phyloP scores from a whole-genome alignment of 2,329 filamentous ascomycete species.

The Tympanopsis confertula region DNA sequence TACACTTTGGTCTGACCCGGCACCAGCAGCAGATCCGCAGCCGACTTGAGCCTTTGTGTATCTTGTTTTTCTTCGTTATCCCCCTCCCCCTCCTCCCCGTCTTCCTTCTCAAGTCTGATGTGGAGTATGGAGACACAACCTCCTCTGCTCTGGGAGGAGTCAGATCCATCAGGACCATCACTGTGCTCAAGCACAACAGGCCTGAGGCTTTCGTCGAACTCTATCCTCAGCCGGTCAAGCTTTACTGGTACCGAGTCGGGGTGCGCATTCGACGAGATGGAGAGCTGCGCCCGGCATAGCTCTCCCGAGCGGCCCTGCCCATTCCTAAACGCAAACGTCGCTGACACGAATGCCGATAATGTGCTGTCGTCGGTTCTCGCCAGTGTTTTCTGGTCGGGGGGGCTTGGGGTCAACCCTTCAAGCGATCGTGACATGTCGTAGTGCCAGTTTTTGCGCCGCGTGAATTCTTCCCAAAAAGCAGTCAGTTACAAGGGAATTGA shows the following conservation, averaged over 20 bases:
- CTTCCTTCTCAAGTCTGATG: no score
- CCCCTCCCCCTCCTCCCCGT: conserved; percentile 9
- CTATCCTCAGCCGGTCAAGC: conserved; percentile 37
- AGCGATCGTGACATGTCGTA: conserved; percentile 49
- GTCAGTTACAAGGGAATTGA: conserved; percentile 2
- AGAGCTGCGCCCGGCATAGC: conserved; percentile 41
- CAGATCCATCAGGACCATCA: conserved; percentile 2
- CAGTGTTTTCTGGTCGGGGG: conserved; percentile 26
- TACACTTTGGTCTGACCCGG: conserved; percentile 61
- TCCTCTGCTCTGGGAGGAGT: conserved; percentile 4
- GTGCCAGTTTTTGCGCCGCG: conserved; percentile 40
- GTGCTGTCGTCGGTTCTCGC: conserved; percentile 38
- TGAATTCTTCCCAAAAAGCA: conserved; percentile 32
- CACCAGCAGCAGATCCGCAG: conserved; percentile 50
- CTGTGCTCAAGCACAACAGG: conserved; percentile 33
- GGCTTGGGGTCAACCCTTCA: conserved; percentile 30
- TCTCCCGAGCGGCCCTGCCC: conserved; percentile 52
- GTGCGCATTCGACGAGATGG: conserved; percentile 43
- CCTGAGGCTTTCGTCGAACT: conserved; percentile 45
- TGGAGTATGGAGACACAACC: not conserved
- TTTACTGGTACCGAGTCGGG: conserved; percentile 35
- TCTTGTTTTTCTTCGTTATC: conserved; percentile 13
- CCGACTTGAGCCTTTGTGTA: conserved; percentile 34
- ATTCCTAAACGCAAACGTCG: conserved; percentile 44
- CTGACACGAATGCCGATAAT: conserved; percentile 38